A percentile compares a stretch with the other conserved stretches of the same genome.
These are phyloP conservation scores for Megacollybia platyphylla DNA, from an alignment of 1,284 basidiomycete genomes.

Conservation along the genomic window DNA sequence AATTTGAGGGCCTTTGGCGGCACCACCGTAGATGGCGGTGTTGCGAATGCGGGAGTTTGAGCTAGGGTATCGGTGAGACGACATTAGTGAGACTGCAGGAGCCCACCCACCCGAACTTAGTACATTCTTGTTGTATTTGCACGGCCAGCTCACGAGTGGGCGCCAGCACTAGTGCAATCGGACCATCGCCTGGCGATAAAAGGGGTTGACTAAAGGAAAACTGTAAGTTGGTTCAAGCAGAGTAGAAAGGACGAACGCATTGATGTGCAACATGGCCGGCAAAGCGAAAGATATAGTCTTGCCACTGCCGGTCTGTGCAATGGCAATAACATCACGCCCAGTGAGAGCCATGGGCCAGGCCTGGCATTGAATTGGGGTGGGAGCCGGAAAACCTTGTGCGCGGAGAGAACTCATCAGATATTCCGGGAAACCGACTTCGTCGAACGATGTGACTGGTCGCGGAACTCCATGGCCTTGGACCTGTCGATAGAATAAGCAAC, in stretches of 20 bases:
- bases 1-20: conserved; percentile 96
- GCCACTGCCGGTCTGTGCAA: conserved; percentile 93
- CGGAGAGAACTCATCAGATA: conserved; percentile 91
- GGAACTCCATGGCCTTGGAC: conserved; percentile 86
- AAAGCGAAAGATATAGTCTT: conserved; percentile 98
- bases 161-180: conserved; percentile 92
- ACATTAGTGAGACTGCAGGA: conserved; percentile 2
- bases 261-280: conserved; percentile 98
- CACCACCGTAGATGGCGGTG: conserved; percentile 97
- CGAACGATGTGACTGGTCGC: conserved; percentile 84
- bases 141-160: conserved; percentile 98
- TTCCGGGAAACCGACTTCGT: conserved; percentile 93
- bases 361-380: conserved; percentile 95
- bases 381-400: conserved; percentile 83
- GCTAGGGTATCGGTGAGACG: conserved; percentile 21
- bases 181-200: conserved; percentile 88
- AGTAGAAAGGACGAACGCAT: conserved; percentile 56
- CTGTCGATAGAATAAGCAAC: conserved; percentile 14
- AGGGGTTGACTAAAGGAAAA: conserved; percentile 66
- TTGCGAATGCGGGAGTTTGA: conserved; percentile 95
- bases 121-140: conserved; percentile 97
- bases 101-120: conserved; percentile 76
- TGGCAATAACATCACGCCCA: conserved; percentile 91
- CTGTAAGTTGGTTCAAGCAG: conserved; percentile 6
- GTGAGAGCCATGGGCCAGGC: conserved; percentile 97